These are phyloP conservation scores for Phytophthora pisi DNA, from an alignment of 352 stramenopile species.

Conservation along the genomic window DNA sequence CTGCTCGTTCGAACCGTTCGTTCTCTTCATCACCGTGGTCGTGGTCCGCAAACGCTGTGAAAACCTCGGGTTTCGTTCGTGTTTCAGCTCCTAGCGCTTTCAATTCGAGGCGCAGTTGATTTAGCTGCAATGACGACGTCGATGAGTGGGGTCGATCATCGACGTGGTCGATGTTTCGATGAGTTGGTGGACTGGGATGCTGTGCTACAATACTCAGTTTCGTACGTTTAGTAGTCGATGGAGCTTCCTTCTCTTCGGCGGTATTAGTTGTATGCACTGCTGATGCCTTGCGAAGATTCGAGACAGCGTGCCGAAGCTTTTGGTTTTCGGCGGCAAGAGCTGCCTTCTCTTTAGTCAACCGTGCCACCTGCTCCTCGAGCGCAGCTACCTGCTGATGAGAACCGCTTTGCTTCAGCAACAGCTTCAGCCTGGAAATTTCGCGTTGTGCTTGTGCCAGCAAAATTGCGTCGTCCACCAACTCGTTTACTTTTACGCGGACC, in stretches of 20 bases:
- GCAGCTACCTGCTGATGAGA: conserved; percentile 39
- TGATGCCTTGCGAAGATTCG: conserved; percentile 22
- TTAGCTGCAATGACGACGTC: conserved; percentile 33
- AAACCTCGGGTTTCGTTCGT: conserved; percentile 12
- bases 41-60: conserved; percentile 21
- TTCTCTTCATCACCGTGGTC: conserved; percentile 21
- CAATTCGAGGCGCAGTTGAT: conserved; percentile 45
- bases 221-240: conserved; percentile 1
- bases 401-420: conserved; percentile 58
- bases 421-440: conserved; percentile 70
- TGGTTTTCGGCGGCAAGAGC: conserved; percentile 54
- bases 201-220: not conserved
- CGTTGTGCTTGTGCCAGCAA: conserved; percentile 72
- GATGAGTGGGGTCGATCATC: conserved; percentile 9
- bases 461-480: conserved; percentile 83
- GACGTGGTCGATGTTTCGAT: not conserved
- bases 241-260: conserved; percentile 3
- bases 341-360: conserved; percentile 53
- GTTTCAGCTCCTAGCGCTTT: conserved; percentile 2
- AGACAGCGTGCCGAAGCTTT: conserved; percentile 43
- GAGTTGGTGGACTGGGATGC: conserved; percentile 5
- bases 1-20: conserved; percentile 22
- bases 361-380: conserved; percentile 52
- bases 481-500: conserved; percentile 78
- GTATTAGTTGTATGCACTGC: conserved; percentile 1